These are phyloP conservation scores for Fagus crenata DNA, from an alignment of 306 rosid species.

Conservation along the genomic window DNA sequence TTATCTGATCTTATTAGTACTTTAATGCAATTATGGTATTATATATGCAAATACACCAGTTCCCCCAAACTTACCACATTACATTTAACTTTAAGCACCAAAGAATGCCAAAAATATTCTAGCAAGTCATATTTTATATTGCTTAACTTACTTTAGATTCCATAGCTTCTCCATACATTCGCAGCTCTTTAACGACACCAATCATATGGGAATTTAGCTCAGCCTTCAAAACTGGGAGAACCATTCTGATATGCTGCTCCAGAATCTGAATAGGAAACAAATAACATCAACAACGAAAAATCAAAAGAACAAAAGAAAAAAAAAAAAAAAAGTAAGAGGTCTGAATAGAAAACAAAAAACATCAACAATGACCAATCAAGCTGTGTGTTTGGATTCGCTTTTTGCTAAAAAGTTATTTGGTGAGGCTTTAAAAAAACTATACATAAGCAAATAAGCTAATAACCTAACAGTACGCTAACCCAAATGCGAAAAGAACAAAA, in stretches of 20 bases:
- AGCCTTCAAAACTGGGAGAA: conserved; percentile 45
- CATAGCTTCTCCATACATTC: conserved; percentile 34
- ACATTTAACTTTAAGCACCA: neutral
- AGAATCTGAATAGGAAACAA: conserved; percentile 33
- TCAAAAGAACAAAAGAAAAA: neutral
- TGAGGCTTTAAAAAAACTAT: no score
- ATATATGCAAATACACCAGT: neutral
- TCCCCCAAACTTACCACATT: neutral
- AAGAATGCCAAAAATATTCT: neutral
- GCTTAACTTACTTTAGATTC: conserved; percentile 36
- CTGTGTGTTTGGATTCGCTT: no score
- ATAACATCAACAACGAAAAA: conserved; percentile 3
- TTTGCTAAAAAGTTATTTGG: no score
- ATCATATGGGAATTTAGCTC: conserved; percentile 31
- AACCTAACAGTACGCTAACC: no score
- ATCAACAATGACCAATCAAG: neutral
- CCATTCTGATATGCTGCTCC: conserved; percentile 43
- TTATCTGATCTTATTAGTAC: neutral
- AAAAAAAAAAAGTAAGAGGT: neutral
- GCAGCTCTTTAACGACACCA: conserved; percentile 30
- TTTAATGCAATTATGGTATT: neutral
- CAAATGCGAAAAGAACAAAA: neutral
- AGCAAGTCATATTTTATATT: neutral
- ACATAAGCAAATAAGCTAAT: no score
- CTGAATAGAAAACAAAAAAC: conserved; percentile 6